A percentile compares a stretch with the other conserved stretches of the same genome.
Conservation (phyloP, 2,329 filamentous ascomycete species). For the Exophiala sp. region DNA sequence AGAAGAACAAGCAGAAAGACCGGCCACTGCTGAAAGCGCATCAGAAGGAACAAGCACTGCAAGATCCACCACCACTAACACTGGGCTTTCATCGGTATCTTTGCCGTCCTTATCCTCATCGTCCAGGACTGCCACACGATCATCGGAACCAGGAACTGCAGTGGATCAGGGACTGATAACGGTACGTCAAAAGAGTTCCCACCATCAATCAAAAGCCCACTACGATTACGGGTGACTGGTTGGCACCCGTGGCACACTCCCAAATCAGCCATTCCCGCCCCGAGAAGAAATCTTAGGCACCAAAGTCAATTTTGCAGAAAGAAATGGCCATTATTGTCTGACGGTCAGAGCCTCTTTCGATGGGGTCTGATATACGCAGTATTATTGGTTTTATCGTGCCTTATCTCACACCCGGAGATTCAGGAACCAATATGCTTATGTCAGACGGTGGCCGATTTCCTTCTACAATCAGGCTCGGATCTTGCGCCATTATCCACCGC, state of each 20-base stretch:
- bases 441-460: not conserved
- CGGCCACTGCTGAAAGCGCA: no score
- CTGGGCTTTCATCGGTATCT: conserved; percentile 9
- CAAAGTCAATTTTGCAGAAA: not conserved
- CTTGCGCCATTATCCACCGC: not conserved
- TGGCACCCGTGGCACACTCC: not conserved
- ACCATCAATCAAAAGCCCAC: not conserved
- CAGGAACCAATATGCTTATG: no score
- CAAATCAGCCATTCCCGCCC: not conserved
- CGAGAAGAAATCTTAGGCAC: not conserved
- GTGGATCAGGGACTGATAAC: conserved; percentile 23
- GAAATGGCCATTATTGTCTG: no score
- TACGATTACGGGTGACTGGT: not conserved
- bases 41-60: not conserved
- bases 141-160: not conserved
- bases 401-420: no score
- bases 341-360: no score
- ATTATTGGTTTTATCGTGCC: no score
- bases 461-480: not conserved
- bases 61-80: conserved; percentile 2
- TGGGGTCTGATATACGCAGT: no score
- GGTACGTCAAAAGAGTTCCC: conserved; percentile 8
- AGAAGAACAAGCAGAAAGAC: not conserved
- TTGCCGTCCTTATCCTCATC: not conserved
- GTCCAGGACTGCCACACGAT: conserved; percentile 1